phyloP scores from a whole-genome alignment of 345 rosid genomes.

The Moricandia moricandioides region DNA sequence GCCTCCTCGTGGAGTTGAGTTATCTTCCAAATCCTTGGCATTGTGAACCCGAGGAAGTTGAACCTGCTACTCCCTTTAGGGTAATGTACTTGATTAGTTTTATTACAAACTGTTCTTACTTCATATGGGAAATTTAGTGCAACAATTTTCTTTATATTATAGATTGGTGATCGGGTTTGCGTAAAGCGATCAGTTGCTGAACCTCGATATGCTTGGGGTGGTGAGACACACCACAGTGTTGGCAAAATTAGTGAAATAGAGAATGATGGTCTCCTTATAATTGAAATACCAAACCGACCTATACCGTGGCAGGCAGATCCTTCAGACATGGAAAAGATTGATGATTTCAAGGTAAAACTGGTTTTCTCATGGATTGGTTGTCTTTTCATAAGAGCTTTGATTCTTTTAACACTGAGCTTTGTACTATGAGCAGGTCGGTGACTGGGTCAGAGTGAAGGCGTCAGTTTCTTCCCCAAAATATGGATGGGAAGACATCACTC shows the following conservation, averaged over 20 bases:
- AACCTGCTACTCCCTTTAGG: slow-evolving; percentile 82
- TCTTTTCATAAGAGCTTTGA: slow-evolving; percentile 13
- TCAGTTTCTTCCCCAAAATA: slow-evolving; percentile 93
- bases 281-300: slow-evolving; percentile 89
- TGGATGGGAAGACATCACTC: slow-evolving; percentile 93
- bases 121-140: slow-evolving; percentile 6
- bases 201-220: slow-evolving; percentile 99
- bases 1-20: slow-evolving; percentile 82
- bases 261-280: slow-evolving; percentile 87
- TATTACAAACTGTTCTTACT: slow-evolving; percentile 21
- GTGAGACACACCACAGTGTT: slow-evolving; percentile 99
- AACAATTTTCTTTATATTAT: slow-evolving; percentile 35
- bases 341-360: slow-evolving; percentile 79
- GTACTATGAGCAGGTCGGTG: slow-evolving; percentile 68
- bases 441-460: slow-evolving; percentile 94
- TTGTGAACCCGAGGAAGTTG: slow-evolving; percentile 99
- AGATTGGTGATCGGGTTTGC: slow-evolving; percentile 92
- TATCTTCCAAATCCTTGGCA: slow-evolving; percentile 90
- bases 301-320: slow-evolving; percentile 99
- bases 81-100: slow-evolving; percentile 39
- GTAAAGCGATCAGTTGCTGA: slow-evolving; percentile 98
- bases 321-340: slow-evolving; percentile 98
- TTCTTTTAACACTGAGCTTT: slow-evolving; percentile 21
- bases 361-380: slow-evolving; percentile 6
- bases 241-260: slow-evolving; percentile 90